Evolutionary conservation across 495 filamentous ascomycete species (phyloP), one percentile per base, ranked within the genome.

Genomic region (Clavariopsis aquatica): DNA sequence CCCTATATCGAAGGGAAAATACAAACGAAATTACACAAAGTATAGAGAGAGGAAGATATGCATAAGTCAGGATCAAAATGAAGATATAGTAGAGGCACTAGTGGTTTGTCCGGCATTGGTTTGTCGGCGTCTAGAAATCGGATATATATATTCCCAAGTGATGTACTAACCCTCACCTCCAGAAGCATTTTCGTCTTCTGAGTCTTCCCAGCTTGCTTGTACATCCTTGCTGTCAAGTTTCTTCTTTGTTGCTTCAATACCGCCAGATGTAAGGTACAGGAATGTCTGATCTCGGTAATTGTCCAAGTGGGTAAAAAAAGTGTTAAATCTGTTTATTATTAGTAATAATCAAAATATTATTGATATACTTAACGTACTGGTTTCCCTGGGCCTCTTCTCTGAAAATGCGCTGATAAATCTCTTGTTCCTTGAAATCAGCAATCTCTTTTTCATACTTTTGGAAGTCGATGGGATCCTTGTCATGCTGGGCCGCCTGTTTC

Each of bases 371-470:
- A 26, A 65, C 61, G 64, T 58, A 66, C 58, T 57, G 73, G 34
- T 76, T 76, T 19, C 77, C 75, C 71, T 88, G 82, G 74, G 93
- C 88, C 76, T 98, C 94, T 67, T 94, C 86, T 34, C 88, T 83
- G 77, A 93, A 98, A 62, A 98, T 96, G 13, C 90, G 81, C 68
- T 88, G 82, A 71, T 99, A 99, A 52, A 99, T 98, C 75, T 96
- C 87, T 63, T 86, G 77, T 73, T 96, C 89, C 79, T 96, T 97
- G 75, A 99, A 99, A 63, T 86, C 87, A 55, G 84, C 78, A 66
- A 99, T 91, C 75, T 90, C 84, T 64, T 84, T 82, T 52, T 91
- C 81, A 68, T 87, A 90, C 60, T 86, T 87, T 29, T 80, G 78
- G 72, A 97, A 98, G 71, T 90, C 84, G 60, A 99, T 87, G 12